Conservation (phyloP, 345 rosid genomes). For the Euphorbia lathyris region DNA sequence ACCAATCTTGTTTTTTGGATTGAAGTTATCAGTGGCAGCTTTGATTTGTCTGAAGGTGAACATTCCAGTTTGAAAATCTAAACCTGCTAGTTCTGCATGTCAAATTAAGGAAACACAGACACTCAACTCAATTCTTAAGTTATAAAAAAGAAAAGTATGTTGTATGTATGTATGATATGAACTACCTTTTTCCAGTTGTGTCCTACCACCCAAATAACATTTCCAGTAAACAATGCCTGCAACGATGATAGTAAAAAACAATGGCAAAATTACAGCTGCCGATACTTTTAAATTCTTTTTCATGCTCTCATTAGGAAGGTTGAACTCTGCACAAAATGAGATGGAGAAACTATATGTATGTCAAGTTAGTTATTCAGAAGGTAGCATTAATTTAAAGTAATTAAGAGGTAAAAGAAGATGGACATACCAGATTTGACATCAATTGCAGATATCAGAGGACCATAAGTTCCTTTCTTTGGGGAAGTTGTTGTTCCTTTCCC, state of each 20-base stretch:
- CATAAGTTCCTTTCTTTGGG: conserved; percentile 13
- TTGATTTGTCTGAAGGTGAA: conserved; percentile 51
- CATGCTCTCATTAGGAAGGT: not conserved
- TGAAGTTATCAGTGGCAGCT: conserved; percentile 48
- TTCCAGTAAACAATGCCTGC: conserved; percentile 35
- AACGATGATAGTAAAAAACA: conserved; percentile 23
- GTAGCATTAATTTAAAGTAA: not conserved
- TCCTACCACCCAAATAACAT: conserved; percentile 20
- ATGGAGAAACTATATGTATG: not conserved
- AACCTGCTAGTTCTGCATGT: conserved; percentile 17
- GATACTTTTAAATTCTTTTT: conserved; percentile 28
- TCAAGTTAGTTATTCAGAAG: not conserved
- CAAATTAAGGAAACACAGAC: too few species aligned
- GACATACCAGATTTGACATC: conserved; percentile 11
- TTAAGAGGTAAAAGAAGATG: not conserved
- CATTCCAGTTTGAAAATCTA: conserved; percentile 20
- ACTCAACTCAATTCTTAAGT: too few species aligned
- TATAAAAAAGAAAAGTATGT: too few species aligned
- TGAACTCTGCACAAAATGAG: not conserved
- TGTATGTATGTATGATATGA: too few species aligned
- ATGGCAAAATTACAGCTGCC: conserved; percentile 23
- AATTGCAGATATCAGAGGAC: conserved; percentile 23
- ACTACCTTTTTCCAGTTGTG: conserved; percentile 19
- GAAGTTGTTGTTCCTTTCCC: conserved; percentile 20
- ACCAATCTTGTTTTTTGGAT: conserved; percentile 48